phyloP scores from a whole-genome alignment of 2,329 filamentous ascomycete genomes.

The Tolypocladium ophioglossoides region DNA sequence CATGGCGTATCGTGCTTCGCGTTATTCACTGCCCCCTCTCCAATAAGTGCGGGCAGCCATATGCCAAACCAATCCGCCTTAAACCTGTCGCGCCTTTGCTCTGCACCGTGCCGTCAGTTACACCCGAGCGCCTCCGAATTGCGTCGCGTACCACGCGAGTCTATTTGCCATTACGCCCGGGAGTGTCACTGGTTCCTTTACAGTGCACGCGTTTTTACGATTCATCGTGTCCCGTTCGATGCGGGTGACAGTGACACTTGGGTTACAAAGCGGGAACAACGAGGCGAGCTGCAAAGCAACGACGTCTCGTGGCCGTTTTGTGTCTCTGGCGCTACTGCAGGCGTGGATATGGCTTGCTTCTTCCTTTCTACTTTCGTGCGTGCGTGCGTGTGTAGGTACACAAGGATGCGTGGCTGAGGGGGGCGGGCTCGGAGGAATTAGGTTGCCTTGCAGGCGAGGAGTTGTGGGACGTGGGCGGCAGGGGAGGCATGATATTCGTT shows the following conservation, averaged over 20 bases:
- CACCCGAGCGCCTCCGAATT: neutral
- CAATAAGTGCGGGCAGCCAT: neutral
- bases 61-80: neutral
- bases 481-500: neutral
- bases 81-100: neutral
- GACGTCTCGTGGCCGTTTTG: neutral
- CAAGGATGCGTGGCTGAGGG: neutral
- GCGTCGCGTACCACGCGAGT: neutral
- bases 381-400: neutral
- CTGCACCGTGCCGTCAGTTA: constrained; percentile 37
- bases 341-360: neutral
- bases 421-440: neutral
- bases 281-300: neutral
- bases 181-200: neutral
- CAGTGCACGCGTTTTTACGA: too few relatives aligned
- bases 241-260: neutral
- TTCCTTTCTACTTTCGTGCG: neutral
- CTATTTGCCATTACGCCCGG: neutral
- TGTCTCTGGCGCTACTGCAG: neutral
- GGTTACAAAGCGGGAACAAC: neutral
- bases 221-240: neutral
- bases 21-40: neutral
- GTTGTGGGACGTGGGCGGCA: neutral
- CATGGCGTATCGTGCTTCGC: neutral
- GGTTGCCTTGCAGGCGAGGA: neutral